Conservation (phyloP, 2,329 filamentous ascomycete species). For the Paracamarosporium sp. region DNA sequence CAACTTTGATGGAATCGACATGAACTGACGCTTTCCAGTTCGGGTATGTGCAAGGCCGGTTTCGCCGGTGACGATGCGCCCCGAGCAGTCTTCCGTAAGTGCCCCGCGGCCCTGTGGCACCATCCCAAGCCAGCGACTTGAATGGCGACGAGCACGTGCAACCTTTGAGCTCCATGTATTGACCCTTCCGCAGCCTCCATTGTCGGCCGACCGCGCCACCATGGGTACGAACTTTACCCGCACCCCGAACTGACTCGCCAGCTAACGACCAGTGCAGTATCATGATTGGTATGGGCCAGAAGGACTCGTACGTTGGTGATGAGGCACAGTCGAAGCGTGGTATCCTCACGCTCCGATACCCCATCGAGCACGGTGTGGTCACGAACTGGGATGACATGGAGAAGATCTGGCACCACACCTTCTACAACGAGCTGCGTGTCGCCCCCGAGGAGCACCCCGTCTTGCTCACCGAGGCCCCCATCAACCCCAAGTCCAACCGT, state of each 20-base stretch:
- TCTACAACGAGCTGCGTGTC: slow-evolving; percentile 99
- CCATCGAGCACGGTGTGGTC: slow-evolving; percentile 99
- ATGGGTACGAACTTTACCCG: slow-evolving; percentile 77
- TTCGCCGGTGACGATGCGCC: slow-evolving; percentile 99
- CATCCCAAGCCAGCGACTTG: slow-evolving; percentile 13
- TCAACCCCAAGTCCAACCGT: slow-evolving; percentile 99
- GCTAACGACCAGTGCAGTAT: slow-evolving; percentile 71
- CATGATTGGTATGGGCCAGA: slow-evolving; percentile 99
- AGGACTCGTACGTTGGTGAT: slow-evolving; percentile 99
- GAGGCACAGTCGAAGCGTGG: slow-evolving; percentile 99
- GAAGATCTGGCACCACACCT: slow-evolving; percentile 99
- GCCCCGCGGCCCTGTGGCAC: slow-evolving; percentile 22
- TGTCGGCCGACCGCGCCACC: slow-evolving; percentile 98
- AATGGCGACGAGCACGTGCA: not conserved
- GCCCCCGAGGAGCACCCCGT: slow-evolving; percentile 99
- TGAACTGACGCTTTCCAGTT: slow-evolving; percentile 67
- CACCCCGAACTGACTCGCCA: slow-evolving; percentile 23
- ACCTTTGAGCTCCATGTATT: slow-evolving; percentile 30
- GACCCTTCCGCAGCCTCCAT: slow-evolving; percentile 78
- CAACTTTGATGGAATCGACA: slow-evolving; percentile 28
- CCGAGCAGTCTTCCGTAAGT: slow-evolving; percentile 99
- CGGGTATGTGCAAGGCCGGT: slow-evolving; percentile 99
- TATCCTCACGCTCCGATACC: slow-evolving; percentile 99
- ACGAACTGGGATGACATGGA: slow-evolving; percentile 99
- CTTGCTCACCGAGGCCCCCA: slow-evolving; percentile 97